Evolutionary conservation across 139 green algal genomes (phyloP).

Genomic region (Chlamydomonas sp.): DNA sequence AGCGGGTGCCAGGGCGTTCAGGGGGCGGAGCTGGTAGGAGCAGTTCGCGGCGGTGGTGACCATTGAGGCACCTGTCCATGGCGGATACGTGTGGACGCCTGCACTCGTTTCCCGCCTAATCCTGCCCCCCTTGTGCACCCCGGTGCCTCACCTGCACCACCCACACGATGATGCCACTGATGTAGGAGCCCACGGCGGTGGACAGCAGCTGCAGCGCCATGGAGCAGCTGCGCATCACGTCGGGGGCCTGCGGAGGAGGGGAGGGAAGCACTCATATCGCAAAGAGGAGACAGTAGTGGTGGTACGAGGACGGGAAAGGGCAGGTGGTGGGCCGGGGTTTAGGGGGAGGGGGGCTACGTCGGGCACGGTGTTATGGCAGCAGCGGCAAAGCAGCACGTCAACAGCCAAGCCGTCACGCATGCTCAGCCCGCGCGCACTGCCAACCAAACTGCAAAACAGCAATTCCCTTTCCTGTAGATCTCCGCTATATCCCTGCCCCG

Average conservation of each 20-base stretch:
- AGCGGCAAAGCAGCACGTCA: too few relatives aligned
- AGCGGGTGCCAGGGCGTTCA: too few relatives aligned
- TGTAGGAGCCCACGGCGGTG: constrained; percentile 86
- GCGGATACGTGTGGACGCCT: neutral
- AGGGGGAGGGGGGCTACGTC: neutral
- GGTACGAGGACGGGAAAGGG: neutral
- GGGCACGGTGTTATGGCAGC: too few relatives aligned
- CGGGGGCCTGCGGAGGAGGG: constrained; percentile 74
- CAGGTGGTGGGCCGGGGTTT: neutral
- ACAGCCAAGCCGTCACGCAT: too few relatives aligned
- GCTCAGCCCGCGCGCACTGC: too few relatives aligned
- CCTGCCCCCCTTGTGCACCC: neutral
- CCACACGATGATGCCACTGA: constrained; percentile 75
- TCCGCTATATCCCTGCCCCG: too few relatives aligned
- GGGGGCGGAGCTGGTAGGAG: neutral
- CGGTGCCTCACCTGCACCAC: constrained; percentile 41
- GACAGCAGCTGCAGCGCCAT: constrained; percentile 89
- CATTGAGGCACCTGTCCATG: too few relatives aligned
- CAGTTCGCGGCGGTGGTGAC: too few relatives aligned
- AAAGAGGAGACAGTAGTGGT: neutral
- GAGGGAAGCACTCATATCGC: too few relatives aligned
- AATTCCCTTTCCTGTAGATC: too few relatives aligned
- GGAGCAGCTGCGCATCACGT: constrained; percentile 92
- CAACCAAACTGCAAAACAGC: too few relatives aligned
- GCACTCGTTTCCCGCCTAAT: neutral